Conservation (phyloP, 2,329 filamentous ascomycete species). For the Passalora sequoiae region DNA sequence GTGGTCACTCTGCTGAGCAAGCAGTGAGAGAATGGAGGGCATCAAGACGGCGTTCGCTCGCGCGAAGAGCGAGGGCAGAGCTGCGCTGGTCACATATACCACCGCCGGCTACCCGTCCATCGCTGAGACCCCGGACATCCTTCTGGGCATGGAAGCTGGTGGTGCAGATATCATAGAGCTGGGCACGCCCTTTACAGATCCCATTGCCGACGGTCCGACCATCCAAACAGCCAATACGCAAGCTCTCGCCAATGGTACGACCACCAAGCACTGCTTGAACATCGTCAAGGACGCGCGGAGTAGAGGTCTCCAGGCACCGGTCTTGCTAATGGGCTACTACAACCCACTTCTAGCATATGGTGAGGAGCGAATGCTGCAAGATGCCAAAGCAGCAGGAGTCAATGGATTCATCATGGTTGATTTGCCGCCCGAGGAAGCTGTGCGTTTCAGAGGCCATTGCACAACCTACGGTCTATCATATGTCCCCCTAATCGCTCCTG, state of each 20-base stretch:
- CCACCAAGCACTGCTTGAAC: constrained; percentile 68
- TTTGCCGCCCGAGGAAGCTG: constrained; percentile 88
- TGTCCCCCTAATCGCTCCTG: constrained; percentile 90
- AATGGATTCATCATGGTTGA: constrained; percentile 98
- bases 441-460: constrained; percentile 84
- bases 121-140: constrained; percentile 75
- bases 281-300: constrained; percentile 78
- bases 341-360: constrained; percentile 93
- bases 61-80: constrained; percentile 48
- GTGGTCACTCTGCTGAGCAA: too few relatives aligned
- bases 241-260: constrained; percentile 84
- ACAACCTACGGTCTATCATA: constrained; percentile 81
- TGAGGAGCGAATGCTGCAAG: constrained; percentile 79
- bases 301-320: constrained; percentile 70
- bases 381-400: constrained; percentile 77
- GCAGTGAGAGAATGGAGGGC: too few relatives aligned
- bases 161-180: constrained; percentile 94
- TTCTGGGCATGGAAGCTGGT: constrained; percentile 86
- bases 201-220: constrained; percentile 93
- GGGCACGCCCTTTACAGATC: constrained; percentile 93
- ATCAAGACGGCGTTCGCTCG: constrained; percentile 48
- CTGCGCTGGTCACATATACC: constrained; percentile 90
- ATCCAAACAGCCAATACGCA: constrained; percentile 92
- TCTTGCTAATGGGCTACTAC: constrained; percentile 98
- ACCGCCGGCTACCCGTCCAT: constrained; percentile 85